Percentiles rank a stretch among this genome's conserved stretches.
These are phyloP conservation scores for Saksenaea oblongispora DNA, from an alignment of 371 early-diverging fungal genomes.

Conservation along the genomic window DNA sequence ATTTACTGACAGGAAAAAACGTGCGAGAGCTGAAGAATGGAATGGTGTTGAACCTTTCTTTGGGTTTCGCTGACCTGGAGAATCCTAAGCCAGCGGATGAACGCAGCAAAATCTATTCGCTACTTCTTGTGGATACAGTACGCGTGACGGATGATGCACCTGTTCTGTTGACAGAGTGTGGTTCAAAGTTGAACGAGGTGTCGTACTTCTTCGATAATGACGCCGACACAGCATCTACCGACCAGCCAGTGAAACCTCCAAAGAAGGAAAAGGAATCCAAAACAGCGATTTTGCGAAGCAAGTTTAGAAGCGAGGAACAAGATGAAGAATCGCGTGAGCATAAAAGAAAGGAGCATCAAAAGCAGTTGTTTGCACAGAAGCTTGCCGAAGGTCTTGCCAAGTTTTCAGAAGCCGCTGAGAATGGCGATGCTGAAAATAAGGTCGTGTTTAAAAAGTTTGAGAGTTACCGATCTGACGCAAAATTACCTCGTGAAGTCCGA, in stretches of 20 bases:
- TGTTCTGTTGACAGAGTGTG: constrained; percentile 72
- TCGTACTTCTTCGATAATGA: constrained; percentile 80
- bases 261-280: constrained; percentile 44
- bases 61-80: constrained; percentile 87
- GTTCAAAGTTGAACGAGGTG: constrained; percentile 74
- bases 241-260: neutral
- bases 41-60: constrained; percentile 83
- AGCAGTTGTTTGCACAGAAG: constrained; percentile 74
- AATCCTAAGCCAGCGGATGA: constrained; percentile 73
- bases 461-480: constrained; percentile 89
- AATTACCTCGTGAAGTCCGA: constrained; percentile 77
- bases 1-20: constrained; percentile 74
- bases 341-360: constrained; percentile 86
- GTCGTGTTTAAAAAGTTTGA: constrained; percentile 86
- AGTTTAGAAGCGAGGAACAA: constrained; percentile 85
- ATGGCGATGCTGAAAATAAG: constrained; percentile 65
- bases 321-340: constrained; percentile 81
- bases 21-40: constrained; percentile 68
- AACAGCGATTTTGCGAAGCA: constrained; percentile 83
- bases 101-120: constrained; percentile 73
- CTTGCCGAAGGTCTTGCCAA: constrained; percentile 79
- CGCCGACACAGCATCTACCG: constrained; percentile 40
- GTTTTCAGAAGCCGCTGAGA: constrained; percentile 70
- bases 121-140: constrained; percentile 85
- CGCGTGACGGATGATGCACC: constrained; percentile 67